Conservation (phyloP, 179 eudicot species). For the Silene coronaria region DNA sequence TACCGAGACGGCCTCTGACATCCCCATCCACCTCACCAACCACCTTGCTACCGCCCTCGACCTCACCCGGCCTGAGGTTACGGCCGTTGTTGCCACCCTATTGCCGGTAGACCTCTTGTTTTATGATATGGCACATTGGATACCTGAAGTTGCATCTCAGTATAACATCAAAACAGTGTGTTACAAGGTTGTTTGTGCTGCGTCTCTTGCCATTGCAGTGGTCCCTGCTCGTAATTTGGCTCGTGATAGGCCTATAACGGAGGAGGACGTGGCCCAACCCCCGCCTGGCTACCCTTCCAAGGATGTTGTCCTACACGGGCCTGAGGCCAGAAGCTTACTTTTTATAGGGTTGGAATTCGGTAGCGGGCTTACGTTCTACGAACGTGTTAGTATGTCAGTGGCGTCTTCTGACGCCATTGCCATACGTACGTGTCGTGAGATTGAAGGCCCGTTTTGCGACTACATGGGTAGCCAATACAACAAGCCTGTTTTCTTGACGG, state of each 20-base stretch:
- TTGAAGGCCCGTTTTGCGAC: constrained; percentile 55
- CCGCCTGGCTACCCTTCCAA: constrained; percentile 66
- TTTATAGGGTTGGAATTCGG: constrained; percentile 43
- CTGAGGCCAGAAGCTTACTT: constrained; percentile 34
- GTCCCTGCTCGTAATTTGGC: constrained; percentile 41
- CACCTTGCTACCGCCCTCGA: constrained; percentile 64
- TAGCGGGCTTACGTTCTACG: constrained; percentile 43
- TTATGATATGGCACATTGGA: constrained; percentile 64
- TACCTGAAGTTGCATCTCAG: constrained; percentile 37
- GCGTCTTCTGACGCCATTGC: constrained; percentile 42
- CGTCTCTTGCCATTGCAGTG: constrained; percentile 39
- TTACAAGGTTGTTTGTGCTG: constrained; percentile 58
- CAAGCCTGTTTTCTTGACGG: constrained; percentile 46
- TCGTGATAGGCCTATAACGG: constrained; percentile 27
- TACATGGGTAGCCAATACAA: constrained; percentile 45
- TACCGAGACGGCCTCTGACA: constrained; percentile 66
- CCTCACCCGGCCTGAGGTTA: constrained; percentile 39
- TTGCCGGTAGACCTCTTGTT: constrained; percentile 42
- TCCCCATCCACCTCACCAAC: constrained; percentile 36
- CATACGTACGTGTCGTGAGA: constrained; percentile 52
- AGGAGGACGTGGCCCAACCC: constrained; percentile 35
- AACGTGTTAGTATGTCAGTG: constrained; percentile 35
- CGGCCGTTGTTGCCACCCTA: constrained; percentile 1
- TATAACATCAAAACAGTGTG: constrained; percentile 46
- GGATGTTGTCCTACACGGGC: constrained; percentile 33